phyloP scores from a whole-genome alignment of 495 filamentous ascomycete genomes.

The Tuber melanosporum region DNA sequence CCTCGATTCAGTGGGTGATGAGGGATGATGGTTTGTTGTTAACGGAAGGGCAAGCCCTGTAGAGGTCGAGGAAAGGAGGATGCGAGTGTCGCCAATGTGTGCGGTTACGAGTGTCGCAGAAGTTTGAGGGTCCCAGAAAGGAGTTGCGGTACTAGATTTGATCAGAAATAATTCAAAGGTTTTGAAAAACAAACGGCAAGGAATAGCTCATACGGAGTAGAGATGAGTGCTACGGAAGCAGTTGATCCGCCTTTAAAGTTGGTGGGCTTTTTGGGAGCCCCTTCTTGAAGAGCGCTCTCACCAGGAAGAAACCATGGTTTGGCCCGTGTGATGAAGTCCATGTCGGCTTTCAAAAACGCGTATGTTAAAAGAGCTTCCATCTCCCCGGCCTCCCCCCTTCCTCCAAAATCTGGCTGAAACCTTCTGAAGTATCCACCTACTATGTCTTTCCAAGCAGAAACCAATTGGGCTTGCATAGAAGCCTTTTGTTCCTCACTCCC shows the following conservation, averaged over 20 bases:
- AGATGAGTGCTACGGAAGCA: constrained; percentile 79
- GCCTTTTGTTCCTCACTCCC: constrained; percentile 42
- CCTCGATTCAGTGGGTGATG: constrained; percentile 70
- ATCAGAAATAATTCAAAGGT: constrained; percentile 4
- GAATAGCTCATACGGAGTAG: constrained; percentile 59
- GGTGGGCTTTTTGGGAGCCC: constrained; percentile 54
- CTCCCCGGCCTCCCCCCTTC: constrained; percentile 31
- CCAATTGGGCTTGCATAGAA: constrained; percentile 57
- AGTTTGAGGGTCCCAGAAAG: constrained; percentile 88
- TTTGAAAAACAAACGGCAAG: not conserved
- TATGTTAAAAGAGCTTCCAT: constrained; percentile 58
- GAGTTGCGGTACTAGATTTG: constrained; percentile 45
- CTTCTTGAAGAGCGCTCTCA: constrained; percentile 68
- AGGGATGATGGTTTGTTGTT: constrained; percentile 85
- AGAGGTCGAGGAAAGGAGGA: constrained; percentile 73
- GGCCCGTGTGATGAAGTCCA: constrained; percentile 69
- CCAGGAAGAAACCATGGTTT: constrained; percentile 31
- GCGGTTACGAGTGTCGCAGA: constrained; percentile 77
- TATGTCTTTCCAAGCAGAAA: constrained; percentile 70
- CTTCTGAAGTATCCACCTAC: constrained; percentile 91
- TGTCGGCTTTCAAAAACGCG: constrained; percentile 83
- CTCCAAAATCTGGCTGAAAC: constrained; percentile 68
- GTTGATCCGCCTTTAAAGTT: constrained; percentile 90
- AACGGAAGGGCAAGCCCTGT: constrained; percentile 71
- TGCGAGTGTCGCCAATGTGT: constrained; percentile 88